Percentiles rank a stretch among this genome's conserved stretches.
Conservation (phyloP, 495 filamentous ascomycete genomes). For the Hypoxylon trugodes region DNA sequence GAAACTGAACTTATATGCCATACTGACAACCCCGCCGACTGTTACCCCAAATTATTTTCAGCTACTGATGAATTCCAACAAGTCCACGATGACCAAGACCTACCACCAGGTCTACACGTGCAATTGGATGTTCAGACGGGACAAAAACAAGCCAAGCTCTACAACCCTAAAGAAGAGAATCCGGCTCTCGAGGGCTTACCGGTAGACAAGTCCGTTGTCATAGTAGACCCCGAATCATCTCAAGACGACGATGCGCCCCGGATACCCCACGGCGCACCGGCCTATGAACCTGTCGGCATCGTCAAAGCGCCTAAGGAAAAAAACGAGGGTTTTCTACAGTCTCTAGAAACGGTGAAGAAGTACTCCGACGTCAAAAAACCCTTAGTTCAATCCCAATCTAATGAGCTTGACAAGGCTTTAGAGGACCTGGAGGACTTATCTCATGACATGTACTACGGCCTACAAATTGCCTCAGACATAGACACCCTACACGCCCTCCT, state of each 20-base stretch:
- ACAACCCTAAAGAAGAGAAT: constrained; percentile 58
- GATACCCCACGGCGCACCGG: constrained; percentile 52
- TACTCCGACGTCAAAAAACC: constrained; percentile 12
- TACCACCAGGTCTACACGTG: constrained; percentile 70
- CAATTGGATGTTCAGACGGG: constrained; percentile 70
- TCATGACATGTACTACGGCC: constrained; percentile 75
- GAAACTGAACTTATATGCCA: constrained; percentile 69
- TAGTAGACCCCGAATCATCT: constrained; percentile 52
- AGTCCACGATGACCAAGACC: constrained; percentile 68
- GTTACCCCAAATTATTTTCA: constrained; percentile 70
- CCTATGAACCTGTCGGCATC: constrained; percentile 59
- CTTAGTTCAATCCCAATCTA: background rate
- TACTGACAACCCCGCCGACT: constrained; percentile 63
- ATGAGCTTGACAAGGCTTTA: constrained; percentile 52
- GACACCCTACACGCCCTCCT: constrained; percentile 55
- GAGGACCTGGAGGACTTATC: constrained; percentile 64
- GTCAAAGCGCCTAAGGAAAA: constrained; percentile 56
- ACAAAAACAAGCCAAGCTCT: constrained; percentile 67
- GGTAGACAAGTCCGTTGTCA: constrained; percentile 56
- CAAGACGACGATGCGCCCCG: constrained; percentile 33
- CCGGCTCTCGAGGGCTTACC: constrained; percentile 55
- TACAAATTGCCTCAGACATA: constrained; percentile 63
- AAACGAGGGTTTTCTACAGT: constrained; percentile 51
- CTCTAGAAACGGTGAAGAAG: constrained; percentile 56
- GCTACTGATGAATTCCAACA: constrained; percentile 68